A percentile compares a stretch with the other conserved stretches of the same genome.
These are phyloP conservation scores for Alloascoidea hylecoeti DNA, from an alignment of 805 yeast genomes.

Conservation along the genomic window DNA sequence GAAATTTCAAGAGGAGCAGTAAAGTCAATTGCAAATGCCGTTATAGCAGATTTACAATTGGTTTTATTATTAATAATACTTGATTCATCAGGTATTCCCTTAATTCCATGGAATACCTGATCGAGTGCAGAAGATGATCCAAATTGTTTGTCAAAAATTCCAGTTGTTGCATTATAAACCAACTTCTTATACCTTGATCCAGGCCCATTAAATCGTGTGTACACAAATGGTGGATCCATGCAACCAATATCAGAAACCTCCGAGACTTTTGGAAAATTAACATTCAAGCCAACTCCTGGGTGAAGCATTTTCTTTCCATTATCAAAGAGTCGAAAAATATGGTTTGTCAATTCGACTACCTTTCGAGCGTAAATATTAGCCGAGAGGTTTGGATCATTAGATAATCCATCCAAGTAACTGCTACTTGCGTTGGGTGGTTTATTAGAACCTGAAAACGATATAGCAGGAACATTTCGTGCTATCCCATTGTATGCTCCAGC, in stretches of 20 bases:
- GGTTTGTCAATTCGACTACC: neutral
- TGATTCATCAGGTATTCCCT: slow-evolving; percentile 28
- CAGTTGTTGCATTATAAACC: slow-evolving; percentile 25
- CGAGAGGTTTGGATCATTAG: neutral
- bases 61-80: slow-evolving; percentile 16
- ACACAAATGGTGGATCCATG: slow-evolving; percentile 25
- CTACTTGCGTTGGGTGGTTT: no score
- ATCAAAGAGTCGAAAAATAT: neutral
- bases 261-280: neutral
- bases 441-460: neutral
- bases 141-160: slow-evolving; percentile 12
- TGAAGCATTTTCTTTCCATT: neutral
- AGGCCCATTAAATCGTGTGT: slow-evolving; percentile 32
- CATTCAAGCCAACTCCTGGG: slow-evolving; percentile 1
- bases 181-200: slow-evolving; percentile 19
- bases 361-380: neutral
- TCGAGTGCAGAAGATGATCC: slow-evolving; percentile 14
- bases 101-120: slow-evolving; percentile 25
- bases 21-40: slow-evolving; percentile 3
- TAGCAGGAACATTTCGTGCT: slow-evolving; percentile 24
- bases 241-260: slow-evolving; percentile 22
- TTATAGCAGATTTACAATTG: slow-evolving; percentile 10
- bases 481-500: slow-evolving; percentile 32
- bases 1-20: slow-evolving; percentile 2
- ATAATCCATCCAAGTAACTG: slow-evolving; percentile 9